phyloP scores from a whole-genome alignment of 805 yeast genomes.

The Yarrowia divulgata region DNA sequence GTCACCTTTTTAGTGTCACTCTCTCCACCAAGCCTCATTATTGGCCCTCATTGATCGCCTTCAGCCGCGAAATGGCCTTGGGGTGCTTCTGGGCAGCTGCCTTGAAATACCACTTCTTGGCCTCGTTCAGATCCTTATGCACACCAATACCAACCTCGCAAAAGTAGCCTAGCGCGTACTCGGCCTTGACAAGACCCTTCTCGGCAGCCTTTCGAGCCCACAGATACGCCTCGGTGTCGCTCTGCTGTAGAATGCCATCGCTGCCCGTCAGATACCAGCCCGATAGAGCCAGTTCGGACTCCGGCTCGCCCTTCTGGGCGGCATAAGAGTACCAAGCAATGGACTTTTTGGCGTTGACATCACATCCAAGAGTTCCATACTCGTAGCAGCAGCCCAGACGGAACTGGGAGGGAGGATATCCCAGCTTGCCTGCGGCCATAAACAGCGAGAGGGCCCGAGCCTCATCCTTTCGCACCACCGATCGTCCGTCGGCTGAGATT shows the following conservation, averaged over 20 bases:
- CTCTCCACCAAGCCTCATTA: neutral
- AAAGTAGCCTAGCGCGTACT: conserved; percentile 74
- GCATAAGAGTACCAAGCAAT: conserved; percentile 78
- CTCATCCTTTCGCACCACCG: conserved; percentile 46
- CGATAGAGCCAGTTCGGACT: conserved; percentile 73
- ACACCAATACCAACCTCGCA: conserved; percentile 76
- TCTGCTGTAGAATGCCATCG: conserved; percentile 61
- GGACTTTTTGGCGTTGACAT: conserved; percentile 62
- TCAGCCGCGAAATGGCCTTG: conserved; percentile 57
- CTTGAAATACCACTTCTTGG: conserved; percentile 61
- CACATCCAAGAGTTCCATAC: conserved; percentile 64
- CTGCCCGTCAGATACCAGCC: conserved; percentile 86
- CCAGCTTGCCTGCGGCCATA: conserved; percentile 64
- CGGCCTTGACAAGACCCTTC: conserved; percentile 71
- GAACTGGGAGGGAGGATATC: conserved; percentile 72
- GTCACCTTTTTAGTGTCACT: neutral
- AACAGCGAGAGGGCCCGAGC: conserved; percentile 60
- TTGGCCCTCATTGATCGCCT: conserved; percentile 16
- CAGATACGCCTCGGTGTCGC: conserved; percentile 71
- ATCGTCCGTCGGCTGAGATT: conserved; percentile 32
- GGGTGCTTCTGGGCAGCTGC: conserved; percentile 72
- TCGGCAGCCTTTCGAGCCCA: conserved; percentile 80
- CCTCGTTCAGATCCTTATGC: conserved; percentile 56
- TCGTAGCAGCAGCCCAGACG: conserved; percentile 76
- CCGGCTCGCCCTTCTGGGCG: conserved; percentile 68